Evolutionary conservation across 2,329 filamentous ascomycete species (phyloP).

Genomic region (Cordyceps militaris): DNA sequence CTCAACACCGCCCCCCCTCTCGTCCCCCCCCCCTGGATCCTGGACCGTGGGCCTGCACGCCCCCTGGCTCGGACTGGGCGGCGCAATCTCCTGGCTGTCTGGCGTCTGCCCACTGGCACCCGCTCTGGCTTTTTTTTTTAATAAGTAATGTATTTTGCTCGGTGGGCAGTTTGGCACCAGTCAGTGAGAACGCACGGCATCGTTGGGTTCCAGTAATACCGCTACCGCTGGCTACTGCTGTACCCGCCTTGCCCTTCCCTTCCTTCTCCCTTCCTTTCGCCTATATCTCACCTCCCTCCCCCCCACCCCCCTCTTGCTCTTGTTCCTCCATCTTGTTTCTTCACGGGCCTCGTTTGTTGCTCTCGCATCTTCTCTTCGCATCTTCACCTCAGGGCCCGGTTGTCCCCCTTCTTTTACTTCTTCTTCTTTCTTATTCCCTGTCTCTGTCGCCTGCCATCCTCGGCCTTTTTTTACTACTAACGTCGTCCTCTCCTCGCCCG

Average conservation of each 20-base stretch:
- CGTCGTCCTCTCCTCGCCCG: constrained; percentile 19
- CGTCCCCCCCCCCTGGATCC: neutral
- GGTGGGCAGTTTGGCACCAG: neutral
- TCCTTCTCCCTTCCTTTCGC: constrained; percentile 14
- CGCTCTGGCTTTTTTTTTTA: neutral
- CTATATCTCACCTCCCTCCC: constrained; percentile 20
- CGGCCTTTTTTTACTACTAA: constrained; percentile 19
- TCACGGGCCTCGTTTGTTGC: constrained; percentile 12
- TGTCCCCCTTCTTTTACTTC: constrained; percentile 24
- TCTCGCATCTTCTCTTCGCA: constrained; percentile 10
- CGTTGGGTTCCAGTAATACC: neutral
- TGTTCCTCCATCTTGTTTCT: constrained; percentile 16
- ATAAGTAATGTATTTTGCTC: neutral
- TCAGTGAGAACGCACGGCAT: neutral
- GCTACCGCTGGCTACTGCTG: neutral
- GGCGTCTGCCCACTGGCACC: no score
- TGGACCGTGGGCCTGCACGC: constrained; percentile 1
- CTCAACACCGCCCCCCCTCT: neutral
- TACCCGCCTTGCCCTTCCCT: constrained; percentile 14
- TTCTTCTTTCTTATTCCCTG: constrained; percentile 19
- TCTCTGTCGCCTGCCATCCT: neutral
- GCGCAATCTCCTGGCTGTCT: neutral
- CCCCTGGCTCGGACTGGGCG: neutral
- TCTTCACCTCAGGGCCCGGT: constrained; percentile 19
- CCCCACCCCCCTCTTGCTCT: constrained; percentile 17